A percentile compares a stretch with the other conserved stretches of the same genome.
Conservation (phyloP, 163 green algal species). For the Scenedesmus sp. region DNA sequence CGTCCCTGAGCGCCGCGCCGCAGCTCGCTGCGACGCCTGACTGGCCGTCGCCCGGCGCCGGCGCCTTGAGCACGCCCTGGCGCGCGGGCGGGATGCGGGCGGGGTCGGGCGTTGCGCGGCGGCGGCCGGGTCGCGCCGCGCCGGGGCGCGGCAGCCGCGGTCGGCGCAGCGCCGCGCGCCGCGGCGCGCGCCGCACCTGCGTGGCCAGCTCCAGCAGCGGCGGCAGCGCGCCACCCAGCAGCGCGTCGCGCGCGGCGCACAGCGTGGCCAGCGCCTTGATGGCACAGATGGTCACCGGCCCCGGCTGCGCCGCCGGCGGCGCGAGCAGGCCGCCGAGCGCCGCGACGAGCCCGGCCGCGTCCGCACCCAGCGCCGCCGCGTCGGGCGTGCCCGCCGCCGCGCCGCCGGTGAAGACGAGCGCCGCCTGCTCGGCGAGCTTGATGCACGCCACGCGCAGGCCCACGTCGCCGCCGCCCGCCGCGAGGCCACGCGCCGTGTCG, state of each 20-base stretch:
- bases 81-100: no score
- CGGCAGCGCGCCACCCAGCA: neutral
- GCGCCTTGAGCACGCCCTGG: constrained; percentile 11
- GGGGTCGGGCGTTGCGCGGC: no score
- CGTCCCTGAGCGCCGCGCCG: constrained; percentile 22
- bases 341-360: neutral
- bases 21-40: constrained; percentile 22
- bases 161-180: no score
- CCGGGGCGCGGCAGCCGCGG: no score
- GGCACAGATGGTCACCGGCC: constrained; percentile 23
- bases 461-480: no score
- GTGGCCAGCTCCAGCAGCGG: constrained; percentile 28
- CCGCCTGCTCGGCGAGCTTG: constrained; percentile 35
- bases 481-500: no score
- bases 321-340: constrained; percentile 14
- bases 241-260: constrained; percentile 9
- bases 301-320: constrained; percentile 4
- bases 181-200: neutral
- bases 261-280: constrained; percentile 5
- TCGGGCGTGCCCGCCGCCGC: no score
- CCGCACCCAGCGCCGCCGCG: neutral
- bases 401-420: constrained; percentile 27
- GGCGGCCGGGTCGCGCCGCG: no score
- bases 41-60: constrained; percentile 23
- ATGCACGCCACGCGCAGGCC: constrained; percentile 24